Evolutionary conservation across 768 basidiomycete species (phyloP), one percentile per base, ranked within the genome.

Genomic region (Galerina marginata): DNA sequence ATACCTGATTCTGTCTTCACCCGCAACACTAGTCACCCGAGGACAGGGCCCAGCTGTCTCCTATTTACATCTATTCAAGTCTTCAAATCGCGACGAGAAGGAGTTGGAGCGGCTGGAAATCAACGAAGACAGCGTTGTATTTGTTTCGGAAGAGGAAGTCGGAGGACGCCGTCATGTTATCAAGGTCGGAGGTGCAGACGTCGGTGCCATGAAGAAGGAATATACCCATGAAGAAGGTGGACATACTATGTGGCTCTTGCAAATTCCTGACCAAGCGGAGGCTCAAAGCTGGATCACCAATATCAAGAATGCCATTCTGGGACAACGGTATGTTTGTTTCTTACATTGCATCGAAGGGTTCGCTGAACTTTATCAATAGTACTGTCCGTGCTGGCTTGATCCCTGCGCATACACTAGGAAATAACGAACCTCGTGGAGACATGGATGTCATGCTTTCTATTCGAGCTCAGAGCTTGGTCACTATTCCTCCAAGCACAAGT

Each of bases 381-480:
- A 86, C 89, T 40, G 75, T 89, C 26, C 87, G 89, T 20, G 89
- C 87, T 9, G 91, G 91, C 14, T 72, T 92, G 11, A 83, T 84
- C 37, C 73, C 84, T 26, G 69, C 79, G 0, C 75, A 75, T 42
- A 74, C 74, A 20, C 65, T 75, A 3, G 75, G 79, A 20, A 77
- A 76, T 14, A 75, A 82, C 26, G 91, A 91, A 61, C 90, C 90
- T 20, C 81, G 86, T 47, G 91, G 91, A 6, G 91, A 93, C 68
- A 84, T 93, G 78, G 91, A 93, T 69, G 91, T 92, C 48, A 90
- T 92, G 84, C 79, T 93, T 38, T 88, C 89, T 33, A 91, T 93
- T 80, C 87, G 87, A 49, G 79, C 85, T 36, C 89, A 91, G 65
- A 86, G 83, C n/a, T 73, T 86, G 54, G 76, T 80, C 63, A 76